Evolutionary conservation across 2,329 filamentous ascomycete species (phyloP).

Genomic region (Ophiostoma sp.): DNA sequence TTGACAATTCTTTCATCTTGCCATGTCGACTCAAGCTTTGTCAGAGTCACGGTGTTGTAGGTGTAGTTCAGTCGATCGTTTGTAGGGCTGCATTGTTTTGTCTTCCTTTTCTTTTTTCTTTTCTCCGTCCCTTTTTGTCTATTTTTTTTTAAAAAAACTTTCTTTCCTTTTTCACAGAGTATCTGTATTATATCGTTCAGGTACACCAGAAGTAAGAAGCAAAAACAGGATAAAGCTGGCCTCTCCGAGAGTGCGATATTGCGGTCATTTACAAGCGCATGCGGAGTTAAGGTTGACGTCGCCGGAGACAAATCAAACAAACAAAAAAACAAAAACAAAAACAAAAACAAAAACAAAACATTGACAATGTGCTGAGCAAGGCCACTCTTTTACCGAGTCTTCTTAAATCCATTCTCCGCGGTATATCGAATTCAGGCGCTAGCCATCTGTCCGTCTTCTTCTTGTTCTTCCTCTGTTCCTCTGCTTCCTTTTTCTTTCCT

Average conservation of each 20-base stretch:
- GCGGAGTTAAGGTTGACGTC: neutral
- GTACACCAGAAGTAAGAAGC: no score
- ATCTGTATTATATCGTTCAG: no score
- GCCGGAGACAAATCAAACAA: neutral
- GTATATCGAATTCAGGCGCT: neutral
- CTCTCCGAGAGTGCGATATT: no score
- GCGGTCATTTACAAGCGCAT: no score
- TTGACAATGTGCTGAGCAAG: no score
- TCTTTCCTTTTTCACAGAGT: neutral
- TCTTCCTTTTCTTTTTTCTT: neutral
- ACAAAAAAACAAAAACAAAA: neutral
- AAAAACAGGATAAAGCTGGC: no score
- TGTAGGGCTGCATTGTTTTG: neutral
- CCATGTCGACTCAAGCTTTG: no score
- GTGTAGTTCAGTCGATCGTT: no score
- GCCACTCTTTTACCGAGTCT: neutral
- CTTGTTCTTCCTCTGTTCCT: neutral
- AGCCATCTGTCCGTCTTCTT: neutral
- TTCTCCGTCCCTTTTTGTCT: neutral
- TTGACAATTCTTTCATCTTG: no score
- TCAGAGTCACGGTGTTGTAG: no score
- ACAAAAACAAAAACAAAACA: neutral
- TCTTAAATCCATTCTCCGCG: conserved; percentile 7
- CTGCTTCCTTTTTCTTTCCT: neutral
- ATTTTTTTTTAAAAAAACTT: neutral